These are phyloP conservation scores for Trichoderma sp. DNA, from an alignment of 2,329 filamentous ascomycete genomes.

Conservation along the genomic window DNA sequence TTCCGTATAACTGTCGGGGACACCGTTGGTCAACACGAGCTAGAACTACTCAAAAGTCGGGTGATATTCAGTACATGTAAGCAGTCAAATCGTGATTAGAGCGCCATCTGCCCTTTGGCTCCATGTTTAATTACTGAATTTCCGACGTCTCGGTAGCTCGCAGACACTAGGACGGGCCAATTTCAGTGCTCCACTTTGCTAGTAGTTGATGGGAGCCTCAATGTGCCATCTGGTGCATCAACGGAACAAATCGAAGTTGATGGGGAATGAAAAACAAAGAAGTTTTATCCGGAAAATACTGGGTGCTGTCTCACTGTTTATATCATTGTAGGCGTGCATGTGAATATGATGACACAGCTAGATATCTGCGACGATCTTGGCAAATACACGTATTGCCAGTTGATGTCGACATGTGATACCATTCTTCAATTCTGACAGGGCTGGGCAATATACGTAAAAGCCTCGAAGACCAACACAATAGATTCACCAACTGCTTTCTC, in stretches of 20 bases:
- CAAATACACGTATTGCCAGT: neutral
- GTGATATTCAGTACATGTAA: neutral
- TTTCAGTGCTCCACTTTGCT: conserved; percentile 2
- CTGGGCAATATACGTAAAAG: neutral
- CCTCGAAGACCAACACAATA: neutral
- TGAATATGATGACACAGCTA: neutral
- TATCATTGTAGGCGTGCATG: neutral
- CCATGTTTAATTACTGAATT: conserved; percentile 10
- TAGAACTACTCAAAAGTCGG: neutral
- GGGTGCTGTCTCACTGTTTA: neutral
- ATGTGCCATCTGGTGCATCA: neutral
- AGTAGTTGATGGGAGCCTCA: neutral
- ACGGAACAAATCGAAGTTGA: neutral
- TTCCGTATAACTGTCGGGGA: neutral
- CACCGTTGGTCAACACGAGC: neutral
- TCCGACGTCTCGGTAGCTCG: neutral
- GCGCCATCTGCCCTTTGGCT: neutral
- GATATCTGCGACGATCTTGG: neutral
- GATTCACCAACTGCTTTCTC: neutral
- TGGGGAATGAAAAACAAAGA: neutral
- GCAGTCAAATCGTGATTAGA: neutral
- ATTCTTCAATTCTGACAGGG: neutral
- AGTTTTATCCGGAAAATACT: neutral
- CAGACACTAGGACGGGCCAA: neutral
- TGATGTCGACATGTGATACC: neutral